phyloP scores from a whole-genome alignment of 805 yeast species.

The Candida ipomoeae region DNA sequence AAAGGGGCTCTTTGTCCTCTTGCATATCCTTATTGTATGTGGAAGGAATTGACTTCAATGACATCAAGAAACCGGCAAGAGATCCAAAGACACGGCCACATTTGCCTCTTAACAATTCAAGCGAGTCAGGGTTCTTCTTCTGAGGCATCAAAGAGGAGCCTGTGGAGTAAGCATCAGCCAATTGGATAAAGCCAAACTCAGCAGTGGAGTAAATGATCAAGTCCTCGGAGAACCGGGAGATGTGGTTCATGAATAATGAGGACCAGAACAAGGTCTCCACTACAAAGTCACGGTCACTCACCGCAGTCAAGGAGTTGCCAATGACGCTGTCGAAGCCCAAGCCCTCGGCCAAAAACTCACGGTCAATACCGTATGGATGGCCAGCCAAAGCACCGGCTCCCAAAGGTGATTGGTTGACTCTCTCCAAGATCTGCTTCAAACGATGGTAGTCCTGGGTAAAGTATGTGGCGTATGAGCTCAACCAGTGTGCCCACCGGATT shows the following conservation, averaged over 20 bases:
- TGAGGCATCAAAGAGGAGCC: conserved; percentile 99
- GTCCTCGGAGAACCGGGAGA: conserved; percentile 92
- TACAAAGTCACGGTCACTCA: conserved; percentile 95
- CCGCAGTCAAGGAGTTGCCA: conserved; percentile 96
- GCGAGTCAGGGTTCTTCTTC: conserved; percentile 95
- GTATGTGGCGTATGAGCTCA: conserved; percentile 90
- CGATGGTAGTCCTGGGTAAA: conserved; percentile 88
- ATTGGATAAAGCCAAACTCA: conserved; percentile 89
- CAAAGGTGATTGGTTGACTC: conserved; percentile 85
- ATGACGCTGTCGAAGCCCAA: conserved; percentile 81
- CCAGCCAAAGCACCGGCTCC: conserved; percentile 99
- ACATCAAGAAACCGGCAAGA: conserved; percentile 92
- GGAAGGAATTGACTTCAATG: conserved; percentile 94
- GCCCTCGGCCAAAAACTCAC: conserved; percentile 79
- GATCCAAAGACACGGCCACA: conserved; percentile 97
- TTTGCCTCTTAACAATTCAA: conserved; percentile 93
- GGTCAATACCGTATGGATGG: conserved; percentile 97
- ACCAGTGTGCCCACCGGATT: conserved; percentile 99
- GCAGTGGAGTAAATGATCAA: conserved; percentile 94
- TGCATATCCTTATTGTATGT: conserved; percentile 98
- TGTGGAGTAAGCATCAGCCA: conserved; percentile 97
- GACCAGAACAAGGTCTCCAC: conserved; percentile 96
- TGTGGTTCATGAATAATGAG: conserved; percentile 89
- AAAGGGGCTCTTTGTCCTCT: conserved; percentile 98
- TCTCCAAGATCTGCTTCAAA: conserved; percentile 68